Base-by-base conservation (phyloP, 2,329 filamentous ascomycete species). In the Aureobasidium sp. region DNA sequence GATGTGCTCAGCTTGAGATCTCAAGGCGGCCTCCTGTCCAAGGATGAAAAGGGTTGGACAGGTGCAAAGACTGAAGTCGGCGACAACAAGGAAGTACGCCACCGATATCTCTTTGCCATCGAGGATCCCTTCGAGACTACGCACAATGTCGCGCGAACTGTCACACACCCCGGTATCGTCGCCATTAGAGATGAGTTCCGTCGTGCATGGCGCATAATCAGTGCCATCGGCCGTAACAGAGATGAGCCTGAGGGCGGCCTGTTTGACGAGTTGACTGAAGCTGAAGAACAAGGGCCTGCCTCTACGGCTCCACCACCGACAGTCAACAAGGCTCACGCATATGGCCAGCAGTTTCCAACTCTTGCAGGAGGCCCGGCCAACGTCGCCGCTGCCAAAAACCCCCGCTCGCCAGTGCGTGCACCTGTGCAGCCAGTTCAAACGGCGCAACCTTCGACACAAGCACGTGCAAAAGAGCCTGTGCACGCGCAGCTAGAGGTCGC, bases 91-190 rank as follows among this genome's bases (percentile, higher is more conserved):
- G 89, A 91, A 69, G 81, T 93, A 15, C 84, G 89, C 2, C 85
- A 91, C 69, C 85, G 91, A 14, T 96, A 91, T 72, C 81, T 96
- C 5, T 89, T 96, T 66, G 90, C 90, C 35, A 92, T 97, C 64
- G 92, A 96, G 71, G 92, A 96, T 71, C 92, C 92, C 0, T 96
- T 96, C 69, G 91, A 96, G 76, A 75, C 86, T 2, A 86, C 91
- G 44, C 91, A 96, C 74, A 97, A 96, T 68, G 88, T 96, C 37
- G 92, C 89, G 3, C 81, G 90, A 54, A 96, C 91, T 0, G 91
- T 96, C 0, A 91, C 88, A 7, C 89, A 93, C 69, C 83, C 86
- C 64, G 90, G 91, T 2, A 90, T 96, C 65, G 86, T 90, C 1
- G 82, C 87, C 0, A 94, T 96, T 63, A 81, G 90, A 44, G 88